Percentiles rank a stretch among this genome's conserved stretches.
Conservation (phyloP, 805 yeast species). For the Cyberlindnera samutprakarnensis region DNA sequence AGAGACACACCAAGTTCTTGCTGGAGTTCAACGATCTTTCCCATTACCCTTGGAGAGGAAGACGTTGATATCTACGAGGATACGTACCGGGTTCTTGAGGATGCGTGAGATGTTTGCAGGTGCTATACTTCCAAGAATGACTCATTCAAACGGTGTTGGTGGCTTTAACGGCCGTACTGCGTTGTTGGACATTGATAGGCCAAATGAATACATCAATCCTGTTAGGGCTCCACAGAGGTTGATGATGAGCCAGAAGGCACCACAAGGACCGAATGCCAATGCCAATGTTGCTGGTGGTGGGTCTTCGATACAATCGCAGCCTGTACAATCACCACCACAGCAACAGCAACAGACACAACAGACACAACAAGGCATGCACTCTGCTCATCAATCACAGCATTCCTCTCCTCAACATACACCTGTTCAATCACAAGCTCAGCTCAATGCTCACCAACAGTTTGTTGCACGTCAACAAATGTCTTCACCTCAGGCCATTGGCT, state of each 20-base stretch:
- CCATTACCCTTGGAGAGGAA: slow-evolving; percentile 82
- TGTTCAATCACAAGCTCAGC: too few relatives aligned
- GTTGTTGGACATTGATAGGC: slow-evolving; percentile 62
- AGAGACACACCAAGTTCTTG: slow-evolving; percentile 85
- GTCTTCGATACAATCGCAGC: slow-evolving; percentile 1
- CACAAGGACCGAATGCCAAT: not conserved
- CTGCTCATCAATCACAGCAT: too few relatives aligned
- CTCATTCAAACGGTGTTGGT: slow-evolving; percentile 53
- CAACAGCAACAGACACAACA: slow-evolving; percentile 5
- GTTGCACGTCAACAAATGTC: too few relatives aligned
- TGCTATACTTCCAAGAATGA: slow-evolving; percentile 62
- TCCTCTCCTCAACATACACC: too few relatives aligned
- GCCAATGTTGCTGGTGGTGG: slow-evolving; percentile 4
- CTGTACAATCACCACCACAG: not conserved
- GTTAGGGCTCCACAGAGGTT: slow-evolving; percentile 42
- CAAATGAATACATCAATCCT: slow-evolving; percentile 54
- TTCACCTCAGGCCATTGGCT: too few relatives aligned
- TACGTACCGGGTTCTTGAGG: slow-evolving; percentile 68
- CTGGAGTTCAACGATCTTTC: slow-evolving; percentile 74
- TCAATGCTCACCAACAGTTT: too few relatives aligned
- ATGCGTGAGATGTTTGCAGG: slow-evolving; percentile 94
- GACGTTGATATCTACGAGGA: slow-evolving; percentile 59
- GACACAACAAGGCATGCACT: too few relatives aligned
- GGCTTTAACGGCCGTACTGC: slow-evolving; percentile 78
- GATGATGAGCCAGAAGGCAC: slow-evolving; percentile 4